Base-by-base conservation (phyloP, 73 alveolate genomes). In the Durusdinium trenchii region DNA sequence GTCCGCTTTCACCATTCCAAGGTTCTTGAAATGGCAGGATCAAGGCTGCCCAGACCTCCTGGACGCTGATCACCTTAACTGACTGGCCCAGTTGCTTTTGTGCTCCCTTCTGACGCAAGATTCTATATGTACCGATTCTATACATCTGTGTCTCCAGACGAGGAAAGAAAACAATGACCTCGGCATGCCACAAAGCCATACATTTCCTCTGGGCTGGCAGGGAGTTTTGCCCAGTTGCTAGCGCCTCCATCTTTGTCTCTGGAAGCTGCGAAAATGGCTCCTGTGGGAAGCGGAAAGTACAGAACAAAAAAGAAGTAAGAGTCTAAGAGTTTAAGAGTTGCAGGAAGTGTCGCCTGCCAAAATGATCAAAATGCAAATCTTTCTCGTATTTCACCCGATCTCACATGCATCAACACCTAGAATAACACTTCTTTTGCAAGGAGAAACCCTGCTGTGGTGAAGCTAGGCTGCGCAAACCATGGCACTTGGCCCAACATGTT, bases 31-130 rank as follows among this genome's bases (percentile, higher is more conserved):
- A 89, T 67, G 96, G 84, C 67, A 32, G 45, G 50, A 64, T 64
- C n/a, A 64, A 69, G 23, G 96, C 71, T 47, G 96, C 96, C 96
- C 96, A 89, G 26, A 64, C 96, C 51, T 89, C 96, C 51, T 89
- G 96, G 45, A 64, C 45, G 69, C 96, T 89, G 96, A 89, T 89
- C 38, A 76, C 96, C 96, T 89, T 30, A 14, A 52, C 7, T 36
- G 36, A 18, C 32, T 23, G 3, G 48, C 64, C 26, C 62, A 43
- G 54, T 2, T 28, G 32, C n/a, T 20, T 78, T 78, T 26, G 23
- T 7, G 73, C 6, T 36, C 20, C 46, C 57, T 32, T 47, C 14
- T 46, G 51, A 43, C 54, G 32, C 52, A 32, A 6, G 51, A 43
- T 42, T 3, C 28, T 35, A 43, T 1, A 60, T 2, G 18, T 23